Conservation (phyloP, 257 asterid genomes). For the Vinca minor region DNA sequence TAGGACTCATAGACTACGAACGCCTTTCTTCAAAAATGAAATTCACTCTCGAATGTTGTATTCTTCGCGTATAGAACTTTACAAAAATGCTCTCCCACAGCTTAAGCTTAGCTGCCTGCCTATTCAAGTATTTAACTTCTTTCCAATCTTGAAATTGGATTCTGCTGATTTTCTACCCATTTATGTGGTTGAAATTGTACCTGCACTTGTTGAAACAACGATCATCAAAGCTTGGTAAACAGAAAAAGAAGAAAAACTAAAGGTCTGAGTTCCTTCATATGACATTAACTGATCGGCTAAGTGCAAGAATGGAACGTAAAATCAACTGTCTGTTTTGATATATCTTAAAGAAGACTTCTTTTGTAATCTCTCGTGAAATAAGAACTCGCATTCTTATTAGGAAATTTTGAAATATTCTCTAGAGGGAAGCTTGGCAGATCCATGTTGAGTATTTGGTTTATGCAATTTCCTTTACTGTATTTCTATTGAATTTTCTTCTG, state of each 20-base stretch:
- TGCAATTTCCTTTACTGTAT: no score
- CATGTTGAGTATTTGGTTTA: no score
- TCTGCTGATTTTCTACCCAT: slow-evolving; percentile 65
- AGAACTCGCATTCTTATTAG: no score
- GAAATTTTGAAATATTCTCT: no score
- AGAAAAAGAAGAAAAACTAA: slow-evolving; percentile 44
- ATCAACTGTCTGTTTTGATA: not conserved
- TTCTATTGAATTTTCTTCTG: no score
- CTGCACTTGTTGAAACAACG: slow-evolving; percentile 88
- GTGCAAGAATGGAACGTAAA: not conserved
- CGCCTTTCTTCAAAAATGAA: not conserved
- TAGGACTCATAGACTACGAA: not conserved
- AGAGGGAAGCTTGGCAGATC: no score
- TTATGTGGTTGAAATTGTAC: slow-evolving; percentile 86
- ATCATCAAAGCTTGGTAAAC: slow-evolving; percentile 62
- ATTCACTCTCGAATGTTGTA: not conserved
- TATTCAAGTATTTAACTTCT: not conserved
- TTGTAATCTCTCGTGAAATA: no score
- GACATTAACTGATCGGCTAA: not conserved
- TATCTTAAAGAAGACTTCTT: no score
- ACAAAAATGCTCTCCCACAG: not conserved
- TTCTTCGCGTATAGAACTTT: no score
- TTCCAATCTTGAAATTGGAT: slow-evolving; percentile 30
- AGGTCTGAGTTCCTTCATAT: not conserved
- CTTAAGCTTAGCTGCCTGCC: not conserved